Evolutionary conservation across 371 early-diverging fungal species (phyloP).

Genomic region (Smittium culicis): DNA sequence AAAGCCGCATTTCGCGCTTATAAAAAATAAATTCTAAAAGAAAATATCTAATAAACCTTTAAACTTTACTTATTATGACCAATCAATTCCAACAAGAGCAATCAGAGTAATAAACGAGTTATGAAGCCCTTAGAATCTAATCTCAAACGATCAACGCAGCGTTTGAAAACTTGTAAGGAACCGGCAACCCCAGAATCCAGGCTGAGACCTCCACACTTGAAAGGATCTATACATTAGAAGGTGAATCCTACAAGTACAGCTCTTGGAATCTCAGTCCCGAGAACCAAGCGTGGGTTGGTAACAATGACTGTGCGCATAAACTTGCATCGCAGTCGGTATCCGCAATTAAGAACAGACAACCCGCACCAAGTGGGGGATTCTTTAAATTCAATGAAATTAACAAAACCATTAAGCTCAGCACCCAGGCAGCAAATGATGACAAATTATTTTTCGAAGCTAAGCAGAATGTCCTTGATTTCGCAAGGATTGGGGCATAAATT

Average conservation of each 20-base stretch:
- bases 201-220: not conserved
- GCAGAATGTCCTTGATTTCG: not conserved
- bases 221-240: not conserved
- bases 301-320: not conserved
- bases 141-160: not conserved
- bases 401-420: not conserved
- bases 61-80: not conserved
- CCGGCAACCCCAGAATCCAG: not conserved
- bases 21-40: not conserved
- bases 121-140: not conserved
- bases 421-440: not conserved
- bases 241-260: not conserved
- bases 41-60: not conserved
- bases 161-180: not conserved
- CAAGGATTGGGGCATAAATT: not conserved
- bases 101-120: not conserved
- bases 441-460: not conserved
- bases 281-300: not conserved
- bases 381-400: not conserved
- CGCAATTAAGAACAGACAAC: not conserved
- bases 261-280: not conserved
- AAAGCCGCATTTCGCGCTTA: not conserved
- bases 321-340: not conserved
- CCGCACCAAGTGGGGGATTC: not conserved
- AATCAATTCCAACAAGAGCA: not conserved